phyloP scores from a whole-genome alignment of 164 flowering plant species.

The Vitis riparia region DNA sequence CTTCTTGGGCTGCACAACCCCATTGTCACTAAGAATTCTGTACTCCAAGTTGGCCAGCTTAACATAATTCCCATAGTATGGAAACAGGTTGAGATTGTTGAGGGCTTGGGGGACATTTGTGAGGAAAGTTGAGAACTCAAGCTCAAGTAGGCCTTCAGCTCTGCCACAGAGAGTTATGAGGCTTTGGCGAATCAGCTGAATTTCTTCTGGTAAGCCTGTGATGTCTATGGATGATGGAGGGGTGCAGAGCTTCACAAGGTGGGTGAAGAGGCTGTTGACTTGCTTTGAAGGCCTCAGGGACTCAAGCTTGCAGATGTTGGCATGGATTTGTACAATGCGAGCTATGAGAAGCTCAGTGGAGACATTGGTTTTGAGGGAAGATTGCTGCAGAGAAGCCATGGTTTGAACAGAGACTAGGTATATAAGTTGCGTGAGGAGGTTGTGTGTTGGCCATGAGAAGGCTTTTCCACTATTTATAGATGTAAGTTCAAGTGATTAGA shows the following conservation, averaged over 20 bases:
- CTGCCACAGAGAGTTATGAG: constrained; percentile 42
- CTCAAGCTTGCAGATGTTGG: constrained; percentile 41
- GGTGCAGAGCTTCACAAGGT: constrained; percentile 42
- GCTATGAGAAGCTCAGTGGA: constrained; percentile 30
- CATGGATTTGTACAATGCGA: constrained; percentile 33
- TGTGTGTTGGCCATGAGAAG: too few species aligned
- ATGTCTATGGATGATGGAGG: constrained; percentile 43
- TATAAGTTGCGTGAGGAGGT: constrained; percentile 2
- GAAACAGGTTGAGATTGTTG: constrained; percentile 43
- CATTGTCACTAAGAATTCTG: constrained; percentile 30
- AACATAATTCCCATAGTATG: constrained; percentile 56
- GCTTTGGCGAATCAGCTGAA: constrained; percentile 35
- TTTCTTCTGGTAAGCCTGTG: constrained; percentile 17
- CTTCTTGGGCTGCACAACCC: constrained; percentile 32
- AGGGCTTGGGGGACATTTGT: constrained; percentile 32
- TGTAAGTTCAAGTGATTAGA: neutral
- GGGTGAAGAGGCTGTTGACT: constrained; percentile 45
- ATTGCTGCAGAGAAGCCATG: constrained; percentile 40
- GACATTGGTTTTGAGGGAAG: constrained; percentile 15
- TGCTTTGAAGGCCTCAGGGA: constrained; percentile 45
- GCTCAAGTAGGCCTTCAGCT: constrained; percentile 56
- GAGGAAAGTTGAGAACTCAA: constrained; percentile 38
- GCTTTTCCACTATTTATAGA: constrained; percentile 5
- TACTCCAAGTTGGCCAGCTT: constrained; percentile 43
- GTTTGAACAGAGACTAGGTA: neutral